Evolutionary conservation across 257 asterid genomes (phyloP).

Genomic region (Nicotiana paniculata): DNA sequence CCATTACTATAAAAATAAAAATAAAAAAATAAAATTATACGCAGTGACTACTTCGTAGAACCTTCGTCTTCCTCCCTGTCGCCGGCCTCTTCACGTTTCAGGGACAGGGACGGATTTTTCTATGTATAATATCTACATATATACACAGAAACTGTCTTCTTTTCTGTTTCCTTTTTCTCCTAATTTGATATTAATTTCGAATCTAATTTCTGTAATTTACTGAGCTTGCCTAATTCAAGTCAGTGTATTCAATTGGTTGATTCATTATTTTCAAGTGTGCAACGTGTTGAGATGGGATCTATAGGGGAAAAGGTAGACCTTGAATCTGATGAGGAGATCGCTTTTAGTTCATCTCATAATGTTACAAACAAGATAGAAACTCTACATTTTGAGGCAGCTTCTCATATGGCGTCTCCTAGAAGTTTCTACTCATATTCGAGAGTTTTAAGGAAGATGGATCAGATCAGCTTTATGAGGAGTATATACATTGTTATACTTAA

Average conservation of each 20-base stretch:
- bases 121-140: background rate
- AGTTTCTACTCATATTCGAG: slow-evolving; percentile 29
- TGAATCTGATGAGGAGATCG: slow-evolving; percentile 56
- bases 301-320: slow-evolving; percentile 47
- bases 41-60: background rate
- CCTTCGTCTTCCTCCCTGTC: slow-evolving; percentile 1
- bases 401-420: slow-evolving; percentile 28
- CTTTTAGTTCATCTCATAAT: slow-evolving; percentile 36
- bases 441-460: slow-evolving; percentile 40
- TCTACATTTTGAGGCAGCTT: slow-evolving; percentile 42
- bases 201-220: background rate
- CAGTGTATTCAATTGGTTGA: background rate
- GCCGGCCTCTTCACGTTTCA: background rate
- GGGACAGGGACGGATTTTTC: background rate
- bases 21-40: background rate
- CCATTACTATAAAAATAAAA: background rate
- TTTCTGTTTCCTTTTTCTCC: background rate
- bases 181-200: too few species aligned
- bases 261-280: background rate
- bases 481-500: slow-evolving; percentile 57
- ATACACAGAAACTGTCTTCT: too few species aligned
- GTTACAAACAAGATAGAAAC: slow-evolving; percentile 33
- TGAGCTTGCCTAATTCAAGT: background rate
- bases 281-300: slow-evolving; percentile 10
- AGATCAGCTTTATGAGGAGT: slow-evolving; percentile 49